Conservation (phyloP, 2,329 filamentous ascomycete species). For the Arthrobotrys musiformis region DNA sequence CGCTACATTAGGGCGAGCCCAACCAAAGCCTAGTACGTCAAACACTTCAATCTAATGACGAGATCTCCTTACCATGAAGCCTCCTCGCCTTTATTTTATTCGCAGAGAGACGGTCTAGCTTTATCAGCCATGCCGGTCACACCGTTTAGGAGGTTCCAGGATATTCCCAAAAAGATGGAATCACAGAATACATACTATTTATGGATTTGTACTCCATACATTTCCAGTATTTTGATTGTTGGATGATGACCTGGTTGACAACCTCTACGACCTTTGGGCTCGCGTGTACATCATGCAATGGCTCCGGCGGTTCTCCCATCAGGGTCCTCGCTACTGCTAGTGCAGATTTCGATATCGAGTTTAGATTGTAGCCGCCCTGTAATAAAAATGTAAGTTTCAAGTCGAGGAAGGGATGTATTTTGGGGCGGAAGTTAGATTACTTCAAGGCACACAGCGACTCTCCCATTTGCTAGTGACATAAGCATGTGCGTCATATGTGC, state of each 20-base stretch:
- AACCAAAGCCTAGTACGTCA: background rate
- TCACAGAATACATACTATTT: slow-evolving; percentile 35
- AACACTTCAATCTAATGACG: background rate
- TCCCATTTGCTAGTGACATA: slow-evolving; percentile 90
- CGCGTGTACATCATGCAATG: slow-evolving; percentile 66
- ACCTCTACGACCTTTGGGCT: slow-evolving; percentile 68
- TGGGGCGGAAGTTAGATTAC: slow-evolving; percentile 59
- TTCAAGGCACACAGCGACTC: slow-evolving; percentile 90
- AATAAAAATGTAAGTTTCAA: background rate
- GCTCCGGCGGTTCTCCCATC: slow-evolving; percentile 90
- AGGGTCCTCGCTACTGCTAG: slow-evolving; percentile 89
- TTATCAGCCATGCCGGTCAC: slow-evolving; percentile 37
- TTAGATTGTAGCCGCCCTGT: slow-evolving; percentile 88
- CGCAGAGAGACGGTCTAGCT: slow-evolving; percentile 49
- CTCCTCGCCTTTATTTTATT: slow-evolving; percentile 44
- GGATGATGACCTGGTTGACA: slow-evolving; percentile 69
- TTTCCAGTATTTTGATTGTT: slow-evolving; percentile 65
- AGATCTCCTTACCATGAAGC: slow-evolving; percentile 40
- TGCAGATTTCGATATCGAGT: slow-evolving; percentile 90
- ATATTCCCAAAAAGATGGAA: background rate
- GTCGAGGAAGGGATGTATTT: background rate
- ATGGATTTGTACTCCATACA: slow-evolving; percentile 47
- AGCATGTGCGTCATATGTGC: slow-evolving; percentile 99
- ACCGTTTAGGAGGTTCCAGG: background rate
- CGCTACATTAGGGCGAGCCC: slow-evolving; percentile 24